These are phyloP conservation scores for Pythium aquatile DNA, from an alignment of 352 stramenopile genomes.

Conservation along the genomic window DNA sequence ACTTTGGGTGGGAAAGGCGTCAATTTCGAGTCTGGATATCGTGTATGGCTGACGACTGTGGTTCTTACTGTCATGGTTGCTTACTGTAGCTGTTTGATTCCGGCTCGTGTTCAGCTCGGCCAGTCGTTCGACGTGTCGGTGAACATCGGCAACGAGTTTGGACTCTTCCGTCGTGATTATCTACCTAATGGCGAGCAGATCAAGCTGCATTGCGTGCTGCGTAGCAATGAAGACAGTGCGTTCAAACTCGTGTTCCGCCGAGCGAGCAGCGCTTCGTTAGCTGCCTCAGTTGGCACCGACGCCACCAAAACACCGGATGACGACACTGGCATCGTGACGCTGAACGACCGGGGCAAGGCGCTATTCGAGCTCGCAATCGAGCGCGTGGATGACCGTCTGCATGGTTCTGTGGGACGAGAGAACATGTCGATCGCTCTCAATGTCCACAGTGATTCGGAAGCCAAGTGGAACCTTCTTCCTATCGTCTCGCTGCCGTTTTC, in stretches of 20 bases:
- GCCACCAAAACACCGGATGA: constrained; percentile 12
- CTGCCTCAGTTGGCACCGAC: constrained; percentile 15
- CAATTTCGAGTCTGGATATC: neutral
- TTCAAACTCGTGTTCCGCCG: constrained; percentile 34
- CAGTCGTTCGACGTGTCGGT: constrained; percentile 61
- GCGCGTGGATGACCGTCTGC: neutral
- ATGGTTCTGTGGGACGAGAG: neutral
- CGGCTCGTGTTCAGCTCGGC: constrained; percentile 45
- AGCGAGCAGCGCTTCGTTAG: constrained; percentile 17
- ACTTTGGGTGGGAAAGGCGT: constrained; percentile 54
- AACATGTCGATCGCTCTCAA: constrained; percentile 43
- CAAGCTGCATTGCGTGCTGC: constrained; percentile 48
- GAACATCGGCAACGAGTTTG: constrained; percentile 85
- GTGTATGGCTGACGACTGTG: neutral
- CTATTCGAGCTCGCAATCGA: constrained; percentile 47
- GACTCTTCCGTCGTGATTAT: constrained; percentile 65
- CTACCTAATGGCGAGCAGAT: constrained; percentile 41
- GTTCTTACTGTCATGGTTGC: neutral
- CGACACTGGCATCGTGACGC: constrained; percentile 31
- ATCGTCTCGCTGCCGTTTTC: constrained; percentile 68
- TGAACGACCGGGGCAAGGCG: constrained; percentile 67
- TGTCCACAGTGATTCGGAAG: constrained; percentile 32
- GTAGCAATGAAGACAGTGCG: constrained; percentile 29
- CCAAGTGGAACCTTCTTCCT: constrained; percentile 56
- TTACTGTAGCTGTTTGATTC: constrained; percentile 47